Base-by-base conservation (phyloP, 192 early-diverging fungal genomes). In the Entrophospora sp. region DNA sequence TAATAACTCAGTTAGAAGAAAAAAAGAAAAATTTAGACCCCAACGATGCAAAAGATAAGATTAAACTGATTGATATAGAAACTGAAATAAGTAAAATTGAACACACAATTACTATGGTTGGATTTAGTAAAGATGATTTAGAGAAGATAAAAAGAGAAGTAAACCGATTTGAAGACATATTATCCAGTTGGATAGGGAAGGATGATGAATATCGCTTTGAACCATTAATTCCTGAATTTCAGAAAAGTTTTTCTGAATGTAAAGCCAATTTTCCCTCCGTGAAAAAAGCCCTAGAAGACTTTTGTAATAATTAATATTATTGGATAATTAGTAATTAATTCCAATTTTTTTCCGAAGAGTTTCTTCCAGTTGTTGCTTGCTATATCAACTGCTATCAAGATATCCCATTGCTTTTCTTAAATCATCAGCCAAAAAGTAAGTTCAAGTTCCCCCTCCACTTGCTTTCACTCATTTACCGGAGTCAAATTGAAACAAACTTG, bases 381-480 rank as follows among this genome's bases (percentile, higher is more conserved):
- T 52, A 5, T n/a, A 52, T 5, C 49, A 52, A n/a, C 49, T 52
- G 10, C 22, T 16, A 12, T 20, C 49, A 52, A 10, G 22, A 1
- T n/a, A 2, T n/a, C 14, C 49, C 49, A 52, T 20, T 9, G 49
- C 49, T 52, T 52, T 52, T 52, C 49, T 52, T 52, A 52, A 52
- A 52, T 52, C 49, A 52, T 20, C 22, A 5, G 49, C 49, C 3
- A 10, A 20, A 5, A 9, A 22, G 22, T 52, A 52, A 52, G 24
- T 25, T 5, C 49, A 52, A 3, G 49, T 52, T 1, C 49, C 49
- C 10, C 49, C 49, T 24, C 49, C 49, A 9, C 14, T n/a, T 10
- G n/a, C 22, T n/a, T 52, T 52, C 1, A 27, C 25, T 52, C 49
- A 52, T 52, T 52, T 52, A 1, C 49, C 49, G 1, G 49, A 52